A percentile compares a stretch with the other conserved stretches of the same genome.
phyloP scores from a whole-genome alignment of 2,329 filamentous ascomycete genomes.

The Pseudogymnoascus sp. region DNA sequence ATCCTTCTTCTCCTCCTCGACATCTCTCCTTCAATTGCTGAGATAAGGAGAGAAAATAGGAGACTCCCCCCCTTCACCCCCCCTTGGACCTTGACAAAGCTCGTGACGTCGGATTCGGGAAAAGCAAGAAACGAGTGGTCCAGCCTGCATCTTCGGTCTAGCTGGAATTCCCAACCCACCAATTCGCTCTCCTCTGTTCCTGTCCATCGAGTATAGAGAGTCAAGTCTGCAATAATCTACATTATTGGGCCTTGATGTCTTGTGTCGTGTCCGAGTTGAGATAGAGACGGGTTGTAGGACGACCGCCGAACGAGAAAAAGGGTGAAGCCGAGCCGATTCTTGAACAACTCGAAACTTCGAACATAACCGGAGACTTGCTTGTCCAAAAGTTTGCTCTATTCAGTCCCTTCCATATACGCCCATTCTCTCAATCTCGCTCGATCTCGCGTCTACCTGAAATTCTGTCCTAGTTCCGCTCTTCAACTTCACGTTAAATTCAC shows the following conservation, averaged over 20 bases:
- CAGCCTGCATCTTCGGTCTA: not conserved
- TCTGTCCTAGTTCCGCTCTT: conserved; percentile 5
- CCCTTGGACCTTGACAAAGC: conserved; percentile 1
- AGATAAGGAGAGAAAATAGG: not conserved
- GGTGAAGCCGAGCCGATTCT: not conserved
- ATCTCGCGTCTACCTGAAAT: not conserved
- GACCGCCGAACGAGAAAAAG: conserved; percentile 1
- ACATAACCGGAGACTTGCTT: not conserved
- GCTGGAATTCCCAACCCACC: not conserved
- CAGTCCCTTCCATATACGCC: conserved; percentile 1
- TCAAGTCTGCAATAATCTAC: not conserved
- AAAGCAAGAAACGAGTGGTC: not conserved
- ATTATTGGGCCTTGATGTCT: conserved; percentile 7
- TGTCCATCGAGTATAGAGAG: not conserved
- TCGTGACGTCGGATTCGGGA: not conserved
- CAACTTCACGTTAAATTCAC: conserved; percentile 5
- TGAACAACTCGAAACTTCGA: not conserved
- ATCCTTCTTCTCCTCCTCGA: not conserved
- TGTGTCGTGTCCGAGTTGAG: conserved; percentile 6
- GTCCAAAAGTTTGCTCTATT: not conserved
- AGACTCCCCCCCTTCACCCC: not conserved
- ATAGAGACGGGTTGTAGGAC: conserved; percentile 5
- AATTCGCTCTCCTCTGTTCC: not conserved
- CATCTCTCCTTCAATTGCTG: conserved; percentile 6
- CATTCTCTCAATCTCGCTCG: conserved; percentile 1